Evolutionary conservation across 2,329 filamentous ascomycete genomes (phyloP), one percentile per base, ranked within the genome.

Genomic region (Stachybotrys chlorohalonatus): DNA sequence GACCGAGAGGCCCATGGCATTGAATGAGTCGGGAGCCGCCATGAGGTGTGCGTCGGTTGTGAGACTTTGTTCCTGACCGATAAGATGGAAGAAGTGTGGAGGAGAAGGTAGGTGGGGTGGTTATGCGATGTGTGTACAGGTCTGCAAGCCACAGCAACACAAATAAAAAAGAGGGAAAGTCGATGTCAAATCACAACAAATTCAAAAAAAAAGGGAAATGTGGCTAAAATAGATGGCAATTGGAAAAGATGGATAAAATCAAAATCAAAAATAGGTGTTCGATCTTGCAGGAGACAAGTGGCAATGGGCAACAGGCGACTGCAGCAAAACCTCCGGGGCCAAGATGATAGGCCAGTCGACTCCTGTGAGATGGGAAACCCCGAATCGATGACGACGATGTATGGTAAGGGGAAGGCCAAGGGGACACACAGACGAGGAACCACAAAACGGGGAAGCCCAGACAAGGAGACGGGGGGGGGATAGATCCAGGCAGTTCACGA

Each of bases 1-100:
- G 57, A 87, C 80, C 56, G 80, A 81, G 66, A 86, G 81, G 55
- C 77, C 78, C 53, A 86, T 74, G 61, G 79, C 76, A 54, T 72
- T 73, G 56, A 76, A 75, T 11, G 65, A 63, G 58, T 68, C 69
- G 50, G 67, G 60, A n/a, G 72, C 64, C 51, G 73, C 66, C 77
- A 80, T 80, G 54, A 47, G 31, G 8, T 52, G 24, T 24, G n/a
- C 3, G n/a, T 47, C n/a, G 11, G 47, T 49, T 16, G 47, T 42
- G 36, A 42, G 36, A 42, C 24, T 42, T 42, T 42, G 36, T 42
- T 9, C 13, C 9, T 42, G 13, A 9, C 9, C 9, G 36, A 13
- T 42, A 13, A 42, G 8, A 9, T 42, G 36, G 13, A 13, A 3
- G 36, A 42, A 9, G 36, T 42, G 13, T 9, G 36, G 8, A 42